These are phyloP conservation scores for Acaromyces ingoldii DNA, from an alignment of 1,284 basidiomycete species.

Conservation along the genomic window DNA sequence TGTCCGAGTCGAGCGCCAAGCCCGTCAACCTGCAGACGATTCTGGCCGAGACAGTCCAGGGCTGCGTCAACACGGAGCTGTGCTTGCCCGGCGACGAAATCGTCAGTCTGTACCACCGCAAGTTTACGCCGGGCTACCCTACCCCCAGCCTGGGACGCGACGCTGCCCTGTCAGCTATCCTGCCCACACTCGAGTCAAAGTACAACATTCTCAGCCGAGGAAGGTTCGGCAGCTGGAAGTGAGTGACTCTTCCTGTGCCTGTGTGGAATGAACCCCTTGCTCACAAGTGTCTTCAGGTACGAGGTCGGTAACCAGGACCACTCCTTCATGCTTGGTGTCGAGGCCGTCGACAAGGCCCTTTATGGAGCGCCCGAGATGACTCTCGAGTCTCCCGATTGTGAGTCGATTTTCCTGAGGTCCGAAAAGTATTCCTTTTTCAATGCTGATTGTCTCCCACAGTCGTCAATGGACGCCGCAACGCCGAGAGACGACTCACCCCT, in stretches of 20 bases:
- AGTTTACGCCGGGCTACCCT: slow-evolving; percentile 56
- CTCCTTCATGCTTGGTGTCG: slow-evolving; percentile 57
- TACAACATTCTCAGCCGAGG: slow-evolving; percentile 56
- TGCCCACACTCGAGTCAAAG: slow-evolving; percentile 54
- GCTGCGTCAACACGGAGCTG: slow-evolving; percentile 56
- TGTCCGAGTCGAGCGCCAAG: slow-evolving; percentile 57
- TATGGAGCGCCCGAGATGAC: slow-evolving; percentile 56
- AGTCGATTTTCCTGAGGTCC: too few relatives aligned
- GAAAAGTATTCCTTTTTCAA: too few relatives aligned
- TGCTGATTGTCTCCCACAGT: too few relatives aligned
- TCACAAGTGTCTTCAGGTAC: too few relatives aligned
- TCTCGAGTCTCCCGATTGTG: slow-evolving; percentile 54
- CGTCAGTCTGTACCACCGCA: slow-evolving; percentile 56
- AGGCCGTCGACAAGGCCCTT: slow-evolving; percentile 56
- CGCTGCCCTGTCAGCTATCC: slow-evolving; percentile 53
- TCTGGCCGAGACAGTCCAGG: slow-evolving; percentile 56
- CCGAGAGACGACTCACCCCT: slow-evolving; percentile 10
- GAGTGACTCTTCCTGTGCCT: too few relatives aligned
- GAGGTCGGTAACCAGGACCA: slow-evolving; percentile 59
- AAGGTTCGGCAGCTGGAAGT: slow-evolving; percentile 58
- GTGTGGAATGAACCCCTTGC: too few relatives aligned
- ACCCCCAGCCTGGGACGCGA: slow-evolving; percentile 56
- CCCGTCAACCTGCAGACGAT: slow-evolving; percentile 56
- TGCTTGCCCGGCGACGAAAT: slow-evolving; percentile 56
- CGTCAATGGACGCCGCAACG: slow-evolving; percentile 15